A percentile compares a stretch with the other conserved stretches of the same genome.
These are phyloP conservation scores for Melanogaster broomeanus DNA, from an alignment of 768 basidiomycete species.

Conservation along the genomic window DNA sequence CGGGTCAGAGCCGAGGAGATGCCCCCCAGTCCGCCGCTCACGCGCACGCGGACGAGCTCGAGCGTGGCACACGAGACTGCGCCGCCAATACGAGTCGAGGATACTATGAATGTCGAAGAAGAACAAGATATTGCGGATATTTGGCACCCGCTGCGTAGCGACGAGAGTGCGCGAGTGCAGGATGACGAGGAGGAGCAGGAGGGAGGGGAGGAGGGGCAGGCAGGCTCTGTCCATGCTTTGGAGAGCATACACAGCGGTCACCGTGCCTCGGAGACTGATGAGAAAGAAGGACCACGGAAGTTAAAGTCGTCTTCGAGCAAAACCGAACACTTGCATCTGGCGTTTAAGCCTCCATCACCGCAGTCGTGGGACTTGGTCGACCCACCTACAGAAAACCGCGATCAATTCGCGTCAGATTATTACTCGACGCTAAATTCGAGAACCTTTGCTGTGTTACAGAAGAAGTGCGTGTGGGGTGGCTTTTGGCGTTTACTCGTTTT, in stretches of 20 bases:
- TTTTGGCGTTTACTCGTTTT: neutral
- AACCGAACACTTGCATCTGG: slow-evolving; percentile 48
- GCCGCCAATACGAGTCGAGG: neutral
- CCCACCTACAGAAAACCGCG: slow-evolving; percentile 46
- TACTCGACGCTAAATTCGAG: slow-evolving; percentile 46
- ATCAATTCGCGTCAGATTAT: slow-evolving; percentile 30
- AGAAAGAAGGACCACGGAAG: slow-evolving; percentile 30
- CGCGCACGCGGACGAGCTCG: slow-evolving; percentile 23
- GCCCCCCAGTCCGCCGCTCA: slow-evolving; percentile 35
- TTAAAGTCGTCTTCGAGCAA: slow-evolving; percentile 24
- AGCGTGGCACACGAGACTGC: slow-evolving; percentile 3
- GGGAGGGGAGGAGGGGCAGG: slow-evolving; percentile 11
- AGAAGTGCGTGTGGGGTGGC: slow-evolving; percentile 36
- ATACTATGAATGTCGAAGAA: slow-evolving; percentile 9
- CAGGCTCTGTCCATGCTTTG: slow-evolving; percentile 7
- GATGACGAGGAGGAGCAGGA: slow-evolving; percentile 6
- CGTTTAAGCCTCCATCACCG: slow-evolving; percentile 54
- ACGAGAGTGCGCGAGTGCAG: slow-evolving; percentile 10
- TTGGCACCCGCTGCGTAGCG: slow-evolving; percentile 27
- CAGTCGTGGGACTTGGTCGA: slow-evolving; percentile 67
- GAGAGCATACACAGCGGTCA: slow-evolving; percentile 12
- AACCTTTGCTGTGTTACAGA: slow-evolving; percentile 46
- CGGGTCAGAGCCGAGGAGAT: slow-evolving; percentile 15
- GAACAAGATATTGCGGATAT: slow-evolving; percentile 26
- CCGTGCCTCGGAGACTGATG: slow-evolving; percentile 15